Conservation (phyloP, 139 green algal genomes). For the Haematococcus lacustris region DNA sequence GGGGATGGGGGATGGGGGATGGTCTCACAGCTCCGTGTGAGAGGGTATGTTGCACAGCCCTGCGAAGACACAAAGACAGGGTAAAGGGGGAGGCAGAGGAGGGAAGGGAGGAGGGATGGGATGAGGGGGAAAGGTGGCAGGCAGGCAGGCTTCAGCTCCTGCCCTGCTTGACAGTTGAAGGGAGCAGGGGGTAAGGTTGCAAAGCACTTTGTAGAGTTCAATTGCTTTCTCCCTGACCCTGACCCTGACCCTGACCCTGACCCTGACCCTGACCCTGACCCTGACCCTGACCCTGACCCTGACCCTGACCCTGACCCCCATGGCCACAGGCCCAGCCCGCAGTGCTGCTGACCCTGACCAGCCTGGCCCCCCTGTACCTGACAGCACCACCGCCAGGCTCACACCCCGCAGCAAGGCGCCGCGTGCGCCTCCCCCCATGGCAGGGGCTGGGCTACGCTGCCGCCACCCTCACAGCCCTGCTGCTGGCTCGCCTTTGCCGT, state of each 20-base stretch:
- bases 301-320: background rate
- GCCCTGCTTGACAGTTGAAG: background rate
- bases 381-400: background rate
- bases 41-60: too few relatives aligned
- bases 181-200: background rate
- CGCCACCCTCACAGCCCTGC: constrained; percentile 45
- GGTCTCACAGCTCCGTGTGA: background rate
- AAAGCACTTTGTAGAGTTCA: background rate
- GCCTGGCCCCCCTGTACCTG: constrained; percentile 51
- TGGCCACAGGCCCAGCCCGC: constrained; percentile 8
- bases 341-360: constrained; percentile 30
- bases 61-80: too few relatives aligned
- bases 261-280: background rate
- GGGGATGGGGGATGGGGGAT: background rate
- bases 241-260: background rate
- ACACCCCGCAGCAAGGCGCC: constrained; percentile 1
- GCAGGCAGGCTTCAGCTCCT: too few relatives aligned
- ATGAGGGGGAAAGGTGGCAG: too few relatives aligned
- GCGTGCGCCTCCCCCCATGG: constrained; percentile 34
- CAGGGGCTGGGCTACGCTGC: constrained; percentile 47
- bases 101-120: too few relatives aligned
- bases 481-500: constrained; percentile 64
- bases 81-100: too few relatives aligned
- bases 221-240: background rate
- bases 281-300: background rate